A percentile compares a stretch with the other conserved stretches of the same genome.
Evolutionary conservation across 192 early-diverging fungal species (phyloP).

Genomic region (Umbelopsis ramanniana): DNA sequence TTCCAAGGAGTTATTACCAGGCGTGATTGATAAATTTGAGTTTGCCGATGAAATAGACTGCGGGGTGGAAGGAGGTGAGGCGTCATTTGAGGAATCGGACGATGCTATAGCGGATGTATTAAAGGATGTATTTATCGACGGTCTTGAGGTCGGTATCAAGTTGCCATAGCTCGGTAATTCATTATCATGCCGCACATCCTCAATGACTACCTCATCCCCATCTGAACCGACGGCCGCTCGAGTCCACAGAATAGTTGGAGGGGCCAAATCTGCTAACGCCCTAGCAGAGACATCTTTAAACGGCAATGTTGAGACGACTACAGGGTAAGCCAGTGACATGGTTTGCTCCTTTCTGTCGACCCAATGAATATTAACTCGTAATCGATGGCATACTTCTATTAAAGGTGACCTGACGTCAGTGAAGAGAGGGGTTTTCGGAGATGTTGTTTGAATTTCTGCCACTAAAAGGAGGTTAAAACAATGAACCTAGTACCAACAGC

Average conservation of each 20-base stretch:
- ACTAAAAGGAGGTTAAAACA: constrained; percentile 6
- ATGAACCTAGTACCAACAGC: background rate
- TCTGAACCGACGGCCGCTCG: background rate
- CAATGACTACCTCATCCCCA: background rate
- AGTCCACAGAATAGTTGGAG: constrained; percentile 6
- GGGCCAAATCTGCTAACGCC: background rate
- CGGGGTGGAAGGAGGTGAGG: background rate
- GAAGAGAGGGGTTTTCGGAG: constrained; percentile 2
- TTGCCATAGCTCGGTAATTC: background rate
- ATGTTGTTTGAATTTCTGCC: constrained; percentile 15
- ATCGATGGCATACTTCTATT: constrained; percentile 9
- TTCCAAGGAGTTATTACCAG: background rate
- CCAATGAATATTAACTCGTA: constrained; percentile 11
- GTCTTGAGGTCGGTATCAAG: constrained; percentile 9
- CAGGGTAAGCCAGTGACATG: constrained; percentile 5
- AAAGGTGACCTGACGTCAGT: constrained; percentile 7
- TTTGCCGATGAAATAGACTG: background rate
- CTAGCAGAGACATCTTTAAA: constrained; percentile 14
- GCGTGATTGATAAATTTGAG: background rate
- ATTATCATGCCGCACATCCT: constrained; percentile 5
- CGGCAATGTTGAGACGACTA: background rate
- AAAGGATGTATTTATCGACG: background rate
- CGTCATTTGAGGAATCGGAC: background rate
- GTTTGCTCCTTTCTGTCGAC: constrained; percentile 10
- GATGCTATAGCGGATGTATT: background rate